A percentile compares a stretch with the other conserved stretches of the same genome.
Conservation (phyloP, 2,329 filamentous ascomycete species). For the Aspergillus sp. region DNA sequence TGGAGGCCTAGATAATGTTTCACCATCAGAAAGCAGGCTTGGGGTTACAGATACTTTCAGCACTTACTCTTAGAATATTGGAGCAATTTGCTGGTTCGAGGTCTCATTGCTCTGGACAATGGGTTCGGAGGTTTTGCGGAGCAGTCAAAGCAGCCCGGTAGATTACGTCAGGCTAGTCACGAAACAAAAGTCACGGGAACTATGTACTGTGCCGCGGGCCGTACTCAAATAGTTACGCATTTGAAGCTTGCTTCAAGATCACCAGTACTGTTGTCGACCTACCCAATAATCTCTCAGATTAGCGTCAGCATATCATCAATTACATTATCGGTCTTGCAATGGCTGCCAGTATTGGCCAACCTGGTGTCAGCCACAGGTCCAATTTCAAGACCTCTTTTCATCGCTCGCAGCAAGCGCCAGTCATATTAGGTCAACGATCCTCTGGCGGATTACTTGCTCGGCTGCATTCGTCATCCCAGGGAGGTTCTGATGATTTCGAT, state of each 20-base stretch:
- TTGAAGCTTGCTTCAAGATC: neutral
- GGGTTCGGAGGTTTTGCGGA: neutral
- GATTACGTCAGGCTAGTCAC: constrained; percentile 2
- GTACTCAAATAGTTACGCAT: neutral
- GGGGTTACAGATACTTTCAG: neutral
- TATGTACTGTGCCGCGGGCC: neutral
- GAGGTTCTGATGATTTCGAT: constrained; percentile 81
- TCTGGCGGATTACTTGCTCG: constrained; percentile 39
- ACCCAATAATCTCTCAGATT: neutral
- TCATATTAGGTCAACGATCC: constrained; percentile 51
- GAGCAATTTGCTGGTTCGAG: neutral
- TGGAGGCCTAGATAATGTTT: too few relatives aligned
- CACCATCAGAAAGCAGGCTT: too few relatives aligned
- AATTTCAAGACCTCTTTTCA: constrained; percentile 53
- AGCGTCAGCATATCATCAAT: neutral
- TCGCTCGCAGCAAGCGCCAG: constrained; percentile 48
- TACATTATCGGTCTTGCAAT: neutral
- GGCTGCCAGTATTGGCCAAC: neutral
- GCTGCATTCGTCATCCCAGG: constrained; percentile 53
- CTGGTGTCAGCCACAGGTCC: constrained; percentile 31
- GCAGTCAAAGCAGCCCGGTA: neutral
- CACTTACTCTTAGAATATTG: neutral
- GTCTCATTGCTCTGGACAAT: neutral
- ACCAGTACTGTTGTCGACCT: neutral
- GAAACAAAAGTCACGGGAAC: constrained; percentile 14